Evolutionary conservation across 208 protist species (phyloP).

Genomic region (Balamuthia mandrillaris): DNA sequence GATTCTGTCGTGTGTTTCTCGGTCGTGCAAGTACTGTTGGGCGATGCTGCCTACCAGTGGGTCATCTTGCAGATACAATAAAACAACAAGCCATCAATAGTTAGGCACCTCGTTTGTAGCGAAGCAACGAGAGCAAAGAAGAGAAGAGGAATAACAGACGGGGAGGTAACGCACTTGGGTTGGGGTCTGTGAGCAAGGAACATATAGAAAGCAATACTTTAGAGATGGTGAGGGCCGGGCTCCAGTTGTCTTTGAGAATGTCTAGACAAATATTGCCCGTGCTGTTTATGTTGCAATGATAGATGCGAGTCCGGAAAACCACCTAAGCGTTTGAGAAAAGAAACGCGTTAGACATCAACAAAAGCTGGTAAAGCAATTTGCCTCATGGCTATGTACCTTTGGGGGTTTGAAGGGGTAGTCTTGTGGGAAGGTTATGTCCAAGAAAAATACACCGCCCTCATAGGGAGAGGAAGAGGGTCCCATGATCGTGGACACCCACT

Average conservation of each 20-base stretch:
- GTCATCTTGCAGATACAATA: slow-evolving; percentile 51
- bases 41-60: slow-evolving; percentile 81
- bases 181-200: slow-evolving; percentile 83
- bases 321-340: slow-evolving; percentile 50
- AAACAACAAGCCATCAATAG: not conserved
- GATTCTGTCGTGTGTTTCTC: slow-evolving; percentile 53
- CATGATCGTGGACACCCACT: slow-evolving; percentile 79
- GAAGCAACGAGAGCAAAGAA: slow-evolving; percentile 10
- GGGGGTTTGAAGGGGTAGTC: slow-evolving; percentile 88
- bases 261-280: slow-evolving; percentile 84
- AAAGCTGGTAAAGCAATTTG: not conserved
- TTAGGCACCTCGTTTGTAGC: not conserved
- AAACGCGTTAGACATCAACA: not conserved
- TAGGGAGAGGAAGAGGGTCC: slow-evolving; percentile 76
- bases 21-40: slow-evolving; percentile 71
- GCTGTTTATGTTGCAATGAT: slow-evolving; percentile 84
- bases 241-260: slow-evolving; percentile 87
- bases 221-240: slow-evolving; percentile 83
- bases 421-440: slow-evolving; percentile 78
- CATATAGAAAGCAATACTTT: slow-evolving; percentile 87
- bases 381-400: slow-evolving; percentile 75
- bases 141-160: not conserved
- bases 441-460: slow-evolving; percentile 81
- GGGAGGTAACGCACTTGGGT: slow-evolving; percentile 66
- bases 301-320: slow-evolving; percentile 79